phyloP scores from a whole-genome alignment of 106 monocot genomes.

The Acorus calamus region DNA sequence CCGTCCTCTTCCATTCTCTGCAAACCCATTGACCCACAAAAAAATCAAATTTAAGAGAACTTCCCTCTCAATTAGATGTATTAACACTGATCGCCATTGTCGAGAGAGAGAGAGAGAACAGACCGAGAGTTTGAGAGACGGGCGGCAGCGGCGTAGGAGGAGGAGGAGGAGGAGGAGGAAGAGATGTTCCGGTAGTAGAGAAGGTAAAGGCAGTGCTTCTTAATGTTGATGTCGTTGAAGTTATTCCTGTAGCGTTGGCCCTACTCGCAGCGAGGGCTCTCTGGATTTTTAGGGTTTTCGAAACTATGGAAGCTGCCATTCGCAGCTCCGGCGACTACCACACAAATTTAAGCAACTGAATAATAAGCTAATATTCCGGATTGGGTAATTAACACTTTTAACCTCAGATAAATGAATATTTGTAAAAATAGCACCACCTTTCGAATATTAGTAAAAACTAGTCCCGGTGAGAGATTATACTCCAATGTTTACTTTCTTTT shows the following conservation, averaged over 20 bases:
- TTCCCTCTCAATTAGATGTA: no score
- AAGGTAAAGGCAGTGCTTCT: background rate
- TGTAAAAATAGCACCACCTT: no score
- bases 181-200: background rate
- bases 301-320: background rate
- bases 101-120: background rate
- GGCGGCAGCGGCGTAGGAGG: constrained; percentile 1
- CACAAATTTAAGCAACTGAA: no score
- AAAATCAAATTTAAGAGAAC: background rate
- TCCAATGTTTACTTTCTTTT: no score
- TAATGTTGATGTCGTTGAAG: background rate
- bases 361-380: no score
- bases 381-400: no score
- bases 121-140: constrained; percentile 1
- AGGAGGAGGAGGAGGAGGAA: no score
- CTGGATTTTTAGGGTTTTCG: constrained; percentile 22
- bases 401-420: no score
- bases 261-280: constrained; percentile 8
- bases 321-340: no score
- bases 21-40: background rate
- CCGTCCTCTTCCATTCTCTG: constrained; percentile 39
- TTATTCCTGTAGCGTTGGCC: background rate
- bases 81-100: no score
- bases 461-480: no score
- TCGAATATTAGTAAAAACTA: no score